Evolutionary conservation across 805 yeast species (phyloP), one percentile per base, ranked within the genome.

Genomic region (Wickerhamomyces queroliae): DNA sequence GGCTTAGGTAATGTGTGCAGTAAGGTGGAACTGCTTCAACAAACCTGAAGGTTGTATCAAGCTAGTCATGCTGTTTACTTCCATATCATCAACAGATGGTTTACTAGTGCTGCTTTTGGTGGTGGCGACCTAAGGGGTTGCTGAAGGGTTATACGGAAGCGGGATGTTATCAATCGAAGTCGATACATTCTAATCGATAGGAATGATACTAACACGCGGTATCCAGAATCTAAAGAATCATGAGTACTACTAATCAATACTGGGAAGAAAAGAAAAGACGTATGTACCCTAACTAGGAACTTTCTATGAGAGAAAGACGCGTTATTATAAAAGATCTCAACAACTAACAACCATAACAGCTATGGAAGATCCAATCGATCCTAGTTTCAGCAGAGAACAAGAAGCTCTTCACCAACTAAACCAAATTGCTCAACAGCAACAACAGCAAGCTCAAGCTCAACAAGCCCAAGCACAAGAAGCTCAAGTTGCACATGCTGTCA

Each of bases 291-390:
- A n/a, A n/a, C n/a, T n/a, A n/a, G n/a, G n/a, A n/a, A n/a, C n/a
- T n/a, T 17, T n/a, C 25, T 32, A 32, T 10, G 12, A 28, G 22
- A 3, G 10, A 16, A 8, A 3, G 2, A 20, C 11, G 10, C 13
- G 11, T 28, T 27, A 5, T 27, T 23, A 21, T 29, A 22, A 20
- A 7, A 26, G 17, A 13, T 5, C 3, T 15, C 11, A 4, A 3
- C 7, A 33, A n/a, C 21, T 2, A 26, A 19, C 24, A 22, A 18
- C n/a, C 5, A 5, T 9, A 8, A 12, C 18, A 36, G 47, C 37
- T 6, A 27, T 53, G 21, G 59, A 56, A 28, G 57, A 52, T 16
- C 61, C 53, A 38, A 58, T 58, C 30, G 63, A 58, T 31, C 63
- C 63, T 27, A 46, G 52, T 27, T 58, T 58, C 36, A 49, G 52